Evolutionary conservation across 768 basidiomycete species (phyloP).

Genomic region (Mycena belliarum): DNA sequence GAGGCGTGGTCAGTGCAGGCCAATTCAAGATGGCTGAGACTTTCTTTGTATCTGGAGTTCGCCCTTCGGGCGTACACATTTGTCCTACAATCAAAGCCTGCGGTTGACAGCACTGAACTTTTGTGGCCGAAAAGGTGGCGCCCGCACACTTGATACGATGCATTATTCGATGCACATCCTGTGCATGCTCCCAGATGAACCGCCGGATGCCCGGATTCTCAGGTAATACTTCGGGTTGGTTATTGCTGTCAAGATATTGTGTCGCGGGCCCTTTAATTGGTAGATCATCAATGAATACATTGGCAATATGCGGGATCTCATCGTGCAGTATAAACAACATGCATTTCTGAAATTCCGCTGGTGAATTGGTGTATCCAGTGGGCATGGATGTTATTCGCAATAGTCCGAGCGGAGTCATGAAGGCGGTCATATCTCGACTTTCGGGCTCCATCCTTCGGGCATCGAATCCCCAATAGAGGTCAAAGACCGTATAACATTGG

Average conservation of each 20-base stretch:
- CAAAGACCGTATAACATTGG: not conserved
- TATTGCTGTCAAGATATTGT: conserved; percentile 22
- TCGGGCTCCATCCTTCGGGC: not conserved
- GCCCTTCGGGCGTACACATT: not conserved
- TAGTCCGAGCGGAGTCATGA: not conserved
- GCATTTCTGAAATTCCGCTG: not conserved
- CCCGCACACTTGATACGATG: conserved; percentile 29
- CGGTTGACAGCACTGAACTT: conserved; percentile 25
- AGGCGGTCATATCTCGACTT: not conserved
- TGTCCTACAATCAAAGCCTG: conserved; percentile 24
- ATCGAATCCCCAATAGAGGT: not conserved
- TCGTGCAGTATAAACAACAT: not conserved
- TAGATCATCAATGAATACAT: conserved; percentile 34
- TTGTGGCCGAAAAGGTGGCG: conserved; percentile 34
- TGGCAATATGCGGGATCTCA: conserved; percentile 13
- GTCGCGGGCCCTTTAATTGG: conserved; percentile 28
- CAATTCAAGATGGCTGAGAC: not conserved
- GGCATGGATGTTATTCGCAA: not conserved
- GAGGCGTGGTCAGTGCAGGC: not conserved
- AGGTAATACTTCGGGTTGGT: conserved; percentile 13
- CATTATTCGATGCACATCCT: conserved; percentile 29
- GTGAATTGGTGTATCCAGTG: not conserved
- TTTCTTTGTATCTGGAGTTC: not conserved
- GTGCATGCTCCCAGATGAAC: conserved; percentile 39
- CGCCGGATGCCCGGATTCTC: conserved; percentile 26